Percentiles rank a stretch among this genome's conserved stretches.
These are phyloP conservation scores for Pseudomonodictys pantanalensis DNA, from an alignment of 495 filamentous ascomycete species.

Conservation along the genomic window DNA sequence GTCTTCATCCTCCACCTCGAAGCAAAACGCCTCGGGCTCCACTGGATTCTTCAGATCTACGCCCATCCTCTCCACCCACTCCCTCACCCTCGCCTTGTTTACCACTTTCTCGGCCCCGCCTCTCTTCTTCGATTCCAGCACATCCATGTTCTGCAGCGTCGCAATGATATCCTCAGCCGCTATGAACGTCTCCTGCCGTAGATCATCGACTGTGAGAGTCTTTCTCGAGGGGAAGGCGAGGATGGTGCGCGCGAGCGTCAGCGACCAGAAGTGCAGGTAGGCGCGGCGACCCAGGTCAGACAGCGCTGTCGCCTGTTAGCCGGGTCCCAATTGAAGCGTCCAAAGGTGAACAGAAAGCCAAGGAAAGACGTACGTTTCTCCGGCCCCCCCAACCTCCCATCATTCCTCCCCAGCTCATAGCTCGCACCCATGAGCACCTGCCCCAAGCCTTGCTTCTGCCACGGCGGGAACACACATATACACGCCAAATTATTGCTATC, in stretches of 20 bases:
- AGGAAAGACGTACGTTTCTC: constrained; percentile 61
- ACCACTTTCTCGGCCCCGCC: constrained; percentile 50
- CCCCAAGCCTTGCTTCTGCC: constrained; percentile 85
- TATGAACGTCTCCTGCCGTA: constrained; percentile 71
- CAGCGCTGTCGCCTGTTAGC: constrained; percentile 49
- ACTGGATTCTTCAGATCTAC: constrained; percentile 52
- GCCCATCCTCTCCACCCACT: constrained; percentile 50
- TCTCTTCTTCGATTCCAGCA: constrained; percentile 52
- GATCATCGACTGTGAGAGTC: constrained; percentile 54
- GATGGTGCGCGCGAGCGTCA: constrained; percentile 67
- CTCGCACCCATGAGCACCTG: constrained; percentile 87
- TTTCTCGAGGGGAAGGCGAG: constrained; percentile 44
- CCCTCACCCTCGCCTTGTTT: constrained; percentile 53
- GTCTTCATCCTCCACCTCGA: constrained; percentile 29
- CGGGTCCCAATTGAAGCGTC: background rate
- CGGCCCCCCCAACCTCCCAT: constrained; percentile 82
- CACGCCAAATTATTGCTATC: constrained; percentile 98
- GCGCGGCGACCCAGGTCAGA: constrained; percentile 76
- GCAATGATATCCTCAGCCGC: constrained; percentile 74
- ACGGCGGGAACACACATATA: constrained; percentile 93
- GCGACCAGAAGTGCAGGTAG: constrained; percentile 80
- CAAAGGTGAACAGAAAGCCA: background rate
- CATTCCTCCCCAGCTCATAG: constrained; percentile 85
- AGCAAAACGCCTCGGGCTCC: constrained; percentile 56
- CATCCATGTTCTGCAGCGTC: constrained; percentile 73